phyloP scores from a whole-genome alignment of 2,329 filamentous ascomycete genomes.

The Pleoardoris graminearum region DNA sequence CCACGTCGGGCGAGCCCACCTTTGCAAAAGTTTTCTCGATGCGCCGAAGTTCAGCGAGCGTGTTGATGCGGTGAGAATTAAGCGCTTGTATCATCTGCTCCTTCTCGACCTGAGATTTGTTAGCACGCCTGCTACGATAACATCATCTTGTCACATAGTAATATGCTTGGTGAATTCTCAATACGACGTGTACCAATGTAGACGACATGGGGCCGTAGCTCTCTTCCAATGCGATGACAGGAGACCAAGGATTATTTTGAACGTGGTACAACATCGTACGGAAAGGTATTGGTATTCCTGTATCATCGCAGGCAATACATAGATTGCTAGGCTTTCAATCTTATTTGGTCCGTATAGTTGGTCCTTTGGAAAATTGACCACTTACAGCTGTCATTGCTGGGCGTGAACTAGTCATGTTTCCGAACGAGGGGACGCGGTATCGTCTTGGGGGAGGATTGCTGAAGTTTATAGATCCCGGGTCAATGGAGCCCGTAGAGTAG shows the following conservation, averaged over 20 bases:
- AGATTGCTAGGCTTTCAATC: too few species aligned
- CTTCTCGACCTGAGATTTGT: constrained; percentile 48
- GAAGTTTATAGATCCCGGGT: constrained; percentile 27
- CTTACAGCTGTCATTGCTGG: constrained; percentile 32
- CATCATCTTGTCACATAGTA: background rate
- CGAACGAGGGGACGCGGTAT: constrained; percentile 27
- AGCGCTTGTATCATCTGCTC: constrained; percentile 66
- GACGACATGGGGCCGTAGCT: too few species aligned
- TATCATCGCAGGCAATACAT: too few species aligned
- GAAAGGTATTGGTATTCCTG: too few species aligned
- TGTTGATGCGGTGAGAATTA: constrained; percentile 70
- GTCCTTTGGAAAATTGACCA: background rate
- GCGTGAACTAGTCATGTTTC: constrained; percentile 30
- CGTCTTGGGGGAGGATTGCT: constrained; percentile 30
- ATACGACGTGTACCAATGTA: too few species aligned
- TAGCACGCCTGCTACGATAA: constrained; percentile 1
- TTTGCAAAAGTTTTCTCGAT: constrained; percentile 68
- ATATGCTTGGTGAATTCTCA: too few species aligned
- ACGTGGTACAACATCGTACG: too few species aligned
- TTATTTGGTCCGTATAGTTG: background rate
- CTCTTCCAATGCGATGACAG: too few species aligned
- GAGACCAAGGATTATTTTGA: too few species aligned
- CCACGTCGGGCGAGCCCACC: constrained; percentile 62
- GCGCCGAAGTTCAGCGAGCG: constrained; percentile 70
- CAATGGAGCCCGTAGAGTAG: constrained; percentile 23